A percentile compares a stretch with the other conserved stretches of the same genome.
Conservation (phyloP, 2,329 filamentous ascomycete species). For the Exophiala spinifera region DNA sequence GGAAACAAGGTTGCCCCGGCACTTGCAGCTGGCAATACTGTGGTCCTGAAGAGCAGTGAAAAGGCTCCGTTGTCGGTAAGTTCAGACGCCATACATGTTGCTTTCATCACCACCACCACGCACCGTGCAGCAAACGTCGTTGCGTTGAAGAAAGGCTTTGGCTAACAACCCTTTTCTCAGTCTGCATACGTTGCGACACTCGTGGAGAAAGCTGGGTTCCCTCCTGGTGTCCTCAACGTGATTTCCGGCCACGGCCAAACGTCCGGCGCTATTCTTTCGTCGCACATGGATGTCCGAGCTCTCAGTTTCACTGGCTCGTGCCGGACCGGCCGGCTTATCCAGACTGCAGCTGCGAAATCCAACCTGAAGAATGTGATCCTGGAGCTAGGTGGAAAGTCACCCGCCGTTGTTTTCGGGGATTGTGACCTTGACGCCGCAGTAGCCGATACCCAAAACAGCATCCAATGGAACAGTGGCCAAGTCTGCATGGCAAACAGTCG, state of each 20-base stretch:
- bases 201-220: constrained; percentile 70
- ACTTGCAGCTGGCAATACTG: constrained; percentile 36
- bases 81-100: constrained; percentile 58
- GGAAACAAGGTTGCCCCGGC: constrained; percentile 41
- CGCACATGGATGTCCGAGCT: constrained; percentile 68
- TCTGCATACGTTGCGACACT: constrained; percentile 58
- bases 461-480: constrained; percentile 59
- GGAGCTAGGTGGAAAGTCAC: constrained; percentile 60
- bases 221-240: constrained; percentile 72
- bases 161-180: constrained; percentile 47
- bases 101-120: background rate
- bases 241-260: constrained; percentile 67
- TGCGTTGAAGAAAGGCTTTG: too few species aligned
- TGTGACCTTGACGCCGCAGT: constrained; percentile 56
- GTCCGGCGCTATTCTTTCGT: constrained; percentile 65
- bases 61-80: constrained; percentile 41
- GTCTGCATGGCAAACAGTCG: constrained; percentile 53
- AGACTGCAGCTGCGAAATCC: constrained; percentile 64
- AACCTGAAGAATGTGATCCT: constrained; percentile 63
- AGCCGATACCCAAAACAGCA: constrained; percentile 45
- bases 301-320: constrained; percentile 77
- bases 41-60: constrained; percentile 32
- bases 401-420: constrained; percentile 56
- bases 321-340: constrained; percentile 67
- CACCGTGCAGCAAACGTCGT: too few species aligned